Percentiles rank a stretch among this genome's conserved stretches.
Evolutionary conservation across 1,139 yeast species (phyloP).

Genomic region (Yamadazyma dushanensis): DNA sequence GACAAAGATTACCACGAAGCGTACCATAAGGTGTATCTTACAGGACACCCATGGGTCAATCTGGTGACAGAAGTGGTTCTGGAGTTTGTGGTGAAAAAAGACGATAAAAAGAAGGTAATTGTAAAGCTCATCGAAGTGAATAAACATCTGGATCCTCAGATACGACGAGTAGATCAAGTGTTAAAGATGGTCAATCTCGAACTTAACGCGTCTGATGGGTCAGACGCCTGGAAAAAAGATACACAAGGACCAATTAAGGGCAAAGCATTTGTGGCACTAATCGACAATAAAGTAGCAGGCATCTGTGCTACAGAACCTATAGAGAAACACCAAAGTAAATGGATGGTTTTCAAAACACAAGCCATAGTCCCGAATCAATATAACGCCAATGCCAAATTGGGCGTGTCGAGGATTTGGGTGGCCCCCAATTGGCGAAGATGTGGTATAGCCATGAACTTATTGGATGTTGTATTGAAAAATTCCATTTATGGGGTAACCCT

Average conservation of each 20-base stretch:
- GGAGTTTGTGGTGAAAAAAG: background rate
- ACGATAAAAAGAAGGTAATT: slow-evolving; percentile 8
- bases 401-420: slow-evolving; percentile 68
- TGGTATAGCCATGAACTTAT: slow-evolving; percentile 48
- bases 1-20: slow-evolving; percentile 50
- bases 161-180: slow-evolving; percentile 25
- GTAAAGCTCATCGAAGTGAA: slow-evolving; percentile 17
- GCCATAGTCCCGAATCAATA: slow-evolving; percentile 36
- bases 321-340: slow-evolving; percentile 28
- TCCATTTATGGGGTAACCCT: slow-evolving; percentile 55
- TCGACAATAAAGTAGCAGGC: slow-evolving; percentile 49
- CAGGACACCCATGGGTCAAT: slow-evolving; percentile 48
- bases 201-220: slow-evolving; percentile 57
- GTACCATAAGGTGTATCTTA: slow-evolving; percentile 46
- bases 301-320: slow-evolving; percentile 48
- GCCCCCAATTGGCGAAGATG: slow-evolving; percentile 53
- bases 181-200: slow-evolving; percentile 57
- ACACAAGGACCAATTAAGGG: slow-evolving; percentile 26
- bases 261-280: slow-evolving; percentile 48
- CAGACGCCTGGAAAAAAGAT: slow-evolving; percentile 43
- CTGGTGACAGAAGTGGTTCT: background rate
- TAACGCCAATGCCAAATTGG: slow-evolving; percentile 35
- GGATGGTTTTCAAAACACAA: slow-evolving; percentile 49
- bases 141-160: slow-evolving; percentile 19
- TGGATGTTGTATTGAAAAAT: slow-evolving; percentile 39